Evolutionary conservation across 2,329 filamentous ascomycete genomes (phyloP), one percentile per base, ranked within the genome.

Genomic region (Fusarium coicis): DNA sequence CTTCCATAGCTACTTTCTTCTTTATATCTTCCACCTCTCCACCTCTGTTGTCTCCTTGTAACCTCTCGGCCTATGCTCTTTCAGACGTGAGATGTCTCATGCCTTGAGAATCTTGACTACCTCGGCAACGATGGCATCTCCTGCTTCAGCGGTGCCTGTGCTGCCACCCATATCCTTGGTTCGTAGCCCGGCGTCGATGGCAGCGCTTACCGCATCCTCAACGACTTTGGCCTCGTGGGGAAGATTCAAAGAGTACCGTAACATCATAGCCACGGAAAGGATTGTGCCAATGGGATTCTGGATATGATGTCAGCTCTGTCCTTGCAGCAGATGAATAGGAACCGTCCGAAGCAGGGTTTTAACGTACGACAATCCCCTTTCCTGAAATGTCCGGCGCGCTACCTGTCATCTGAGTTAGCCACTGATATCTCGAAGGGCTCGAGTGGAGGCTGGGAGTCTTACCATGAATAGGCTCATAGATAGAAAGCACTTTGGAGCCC

Each of bases 401-500:
- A 6, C 76, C 74, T 78, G 19, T 8, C 21, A 40, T 37, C 18
- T 53, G 11, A 21, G 23, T 53, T 26, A 53, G 50, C 23, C 23
- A 37, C 32, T 28, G 23, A 26, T 39, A 28, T 28, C 7, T 28
- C 10, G 14, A 18, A 28, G 23, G 34, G n/a, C 34, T 53, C 10
- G 34, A 53, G 32, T n/a, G 30, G 28, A 21, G 46, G 10, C 34
- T 26, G 53, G 12, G 21, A 42, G 15, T 46, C 85, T 68, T 86
- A 94, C 94, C 95, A 83, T 99, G 96, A 78, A 99, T 98, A 32
- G 96, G 96, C 88, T 98, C 96, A 82, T 97, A 99, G 79, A 98
- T 97, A 77, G 95, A 96, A 81, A 97, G 97, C 80, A 95, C 94
- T 81, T 89, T 92, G 77, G 87, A 89, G 87, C 94, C 93, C 62